Evolutionary conservation across 495 filamentous ascomycete genomes (phyloP).

Genomic region (Neurospora tetrasperma): DNA sequence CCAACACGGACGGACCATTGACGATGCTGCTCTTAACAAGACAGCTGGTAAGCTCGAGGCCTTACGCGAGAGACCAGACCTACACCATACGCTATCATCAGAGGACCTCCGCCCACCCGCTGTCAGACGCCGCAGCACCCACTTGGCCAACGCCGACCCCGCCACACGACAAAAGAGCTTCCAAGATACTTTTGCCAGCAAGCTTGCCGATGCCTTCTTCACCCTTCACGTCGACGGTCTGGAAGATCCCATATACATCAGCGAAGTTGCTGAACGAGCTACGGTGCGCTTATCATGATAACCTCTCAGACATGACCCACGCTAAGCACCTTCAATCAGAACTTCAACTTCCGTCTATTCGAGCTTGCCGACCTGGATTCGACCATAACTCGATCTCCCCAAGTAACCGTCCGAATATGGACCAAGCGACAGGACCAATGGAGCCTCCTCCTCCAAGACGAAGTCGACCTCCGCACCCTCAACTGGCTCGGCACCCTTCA

Average conservation of each 20-base stretch:
- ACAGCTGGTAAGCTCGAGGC: constrained; percentile 59
- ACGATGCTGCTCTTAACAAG: constrained; percentile 74
- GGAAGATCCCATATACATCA: constrained; percentile 76
- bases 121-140: constrained; percentile 57
- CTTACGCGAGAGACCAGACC: constrained; percentile 38
- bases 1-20: constrained; percentile 62
- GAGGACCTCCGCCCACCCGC: constrained; percentile 45
- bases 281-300: constrained; percentile 40
- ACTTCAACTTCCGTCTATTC: constrained; percentile 82
- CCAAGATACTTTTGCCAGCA: constrained; percentile 57
- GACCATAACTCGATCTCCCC: constrained; percentile 50
- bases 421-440: constrained; percentile 52
- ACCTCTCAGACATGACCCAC: not conserved
- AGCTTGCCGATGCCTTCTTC: constrained; percentile 85
- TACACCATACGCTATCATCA: constrained; percentile 66
- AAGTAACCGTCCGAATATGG: constrained; percentile 68
- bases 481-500: constrained; percentile 76
- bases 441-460: constrained; percentile 59
- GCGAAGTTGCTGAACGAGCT: constrained; percentile 65
- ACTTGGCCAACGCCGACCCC: constrained; percentile 58
- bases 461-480: constrained; percentile 57
- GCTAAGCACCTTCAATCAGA: constrained; percentile 29
- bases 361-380: constrained; percentile 64
- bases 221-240: constrained; percentile 60
- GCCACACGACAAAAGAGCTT: constrained; percentile 62